Base-by-base conservation (phyloP, 2,329 filamentous ascomycete genomes). In the Diplodia mutila region DNA sequence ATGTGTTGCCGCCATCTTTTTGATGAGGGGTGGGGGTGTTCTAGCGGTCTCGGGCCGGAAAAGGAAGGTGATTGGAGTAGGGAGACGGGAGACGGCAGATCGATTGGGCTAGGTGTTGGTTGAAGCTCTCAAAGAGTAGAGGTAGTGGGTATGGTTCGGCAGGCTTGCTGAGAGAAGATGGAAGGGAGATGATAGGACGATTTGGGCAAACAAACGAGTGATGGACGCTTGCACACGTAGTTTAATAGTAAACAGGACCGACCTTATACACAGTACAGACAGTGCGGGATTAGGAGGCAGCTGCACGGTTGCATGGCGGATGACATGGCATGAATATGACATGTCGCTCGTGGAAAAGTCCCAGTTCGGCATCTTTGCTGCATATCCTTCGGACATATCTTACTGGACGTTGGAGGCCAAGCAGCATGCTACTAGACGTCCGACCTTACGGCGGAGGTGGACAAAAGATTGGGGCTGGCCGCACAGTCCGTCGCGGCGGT, bases 361-460 rank as follows among this genome's bases (percentile, higher is more conserved):
- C 46, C 16, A 25, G 39, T 14, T 9, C 27, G 42, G 57, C 14
- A 55, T 34, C 14, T 16, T 7, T 49, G 23, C 21, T 23, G 39
- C 39, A 49, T 32, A 39, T 48, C 39, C 25, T n/a, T 49, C 34
- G 39, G 21, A 42, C 8, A 12, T n/a, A 16, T 21, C 14, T n/a
- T 55, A n/a, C 27, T 48, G 18, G 57, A 39, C n/a, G 14, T 14
- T 21, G 25, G 4, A 23, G n/a, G 57, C 57, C 57, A 49, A 61
- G 57, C 39, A 21, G 57, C 57, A 18, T 18, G 21, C n/a, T 61
- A 39, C 57, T 49, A n/a, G 57, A 49, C 57, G n/a, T 48, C 42
- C 23, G 57, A 49, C 27, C 57, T 63, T 63, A 63, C 59, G 46
- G 59, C 59, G 59, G 59, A 63, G 59, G 59, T 63, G 59, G 23